These are phyloP conservation scores for Phytopythium kandeliae DNA, from an alignment of 352 stramenopile species.

Conservation along the genomic window DNA sequence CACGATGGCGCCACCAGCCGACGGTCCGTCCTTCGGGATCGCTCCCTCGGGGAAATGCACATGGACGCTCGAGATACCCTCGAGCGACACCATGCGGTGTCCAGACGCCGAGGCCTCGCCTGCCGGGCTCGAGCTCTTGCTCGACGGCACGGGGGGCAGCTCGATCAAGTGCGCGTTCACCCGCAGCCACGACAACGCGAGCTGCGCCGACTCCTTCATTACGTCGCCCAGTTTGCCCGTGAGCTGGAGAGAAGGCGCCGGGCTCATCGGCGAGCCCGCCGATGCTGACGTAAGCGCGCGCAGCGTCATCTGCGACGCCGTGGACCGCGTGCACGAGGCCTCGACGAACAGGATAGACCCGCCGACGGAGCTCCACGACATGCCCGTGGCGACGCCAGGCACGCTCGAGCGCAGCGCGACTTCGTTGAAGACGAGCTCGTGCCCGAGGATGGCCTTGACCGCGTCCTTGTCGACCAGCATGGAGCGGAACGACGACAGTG, in stretches of 20 bases:
- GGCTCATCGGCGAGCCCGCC: slow-evolving; percentile 12
- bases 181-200: slow-evolving; percentile 80
- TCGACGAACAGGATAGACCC: slow-evolving; percentile 86
- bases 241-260: slow-evolving; percentile 42
- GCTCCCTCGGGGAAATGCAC: slow-evolving; percentile 88
- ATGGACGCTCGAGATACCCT: slow-evolving; percentile 72
- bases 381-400: slow-evolving; percentile 68
- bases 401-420: slow-evolving; percentile 62
- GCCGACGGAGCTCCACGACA: slow-evolving; percentile 78
- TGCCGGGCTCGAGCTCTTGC: neutral
- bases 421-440: slow-evolving; percentile 70
- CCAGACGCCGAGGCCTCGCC: slow-evolving; percentile 12
- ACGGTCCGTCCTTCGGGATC: slow-evolving; percentile 88
- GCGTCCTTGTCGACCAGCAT: slow-evolving; percentile 43
- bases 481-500: slow-evolving; percentile 25
- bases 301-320: slow-evolving; percentile 15
- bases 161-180: slow-evolving; percentile 55
- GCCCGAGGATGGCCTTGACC: slow-evolving; percentile 58
- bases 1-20: slow-evolving; percentile 82
- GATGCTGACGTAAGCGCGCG: slow-evolving; percentile 18
- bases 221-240: slow-evolving; percentile 80
- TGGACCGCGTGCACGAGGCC: slow-evolving; percentile 55
- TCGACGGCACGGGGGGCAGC: slow-evolving; percentile 16
- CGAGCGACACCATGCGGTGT: slow-evolving; percentile 30
- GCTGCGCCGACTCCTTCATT: slow-evolving; percentile 86